phyloP scores from a whole-genome alignment of 2,329 filamentous ascomycete species.

The Fusarium beomiforme region DNA sequence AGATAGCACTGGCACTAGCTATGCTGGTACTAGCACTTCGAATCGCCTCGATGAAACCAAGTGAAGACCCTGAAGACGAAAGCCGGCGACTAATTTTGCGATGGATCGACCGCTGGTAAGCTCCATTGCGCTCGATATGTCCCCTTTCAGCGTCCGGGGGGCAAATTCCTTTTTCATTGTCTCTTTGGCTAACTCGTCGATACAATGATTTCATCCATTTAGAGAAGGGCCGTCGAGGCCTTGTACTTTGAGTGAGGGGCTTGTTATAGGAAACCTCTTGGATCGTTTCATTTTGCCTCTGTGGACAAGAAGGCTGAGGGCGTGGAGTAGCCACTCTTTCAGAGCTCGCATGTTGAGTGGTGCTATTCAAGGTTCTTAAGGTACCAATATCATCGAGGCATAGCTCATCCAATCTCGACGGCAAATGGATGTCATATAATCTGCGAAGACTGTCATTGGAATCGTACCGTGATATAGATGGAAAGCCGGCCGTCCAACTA shows the following conservation, averaged over 20 bases:
- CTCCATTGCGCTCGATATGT: slow-evolving; percentile 5
- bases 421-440: slow-evolving; percentile 48
- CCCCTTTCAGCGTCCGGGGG: background rate
- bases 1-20: slow-evolving; percentile 74
- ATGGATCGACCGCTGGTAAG: slow-evolving; percentile 5
- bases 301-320: slow-evolving; percentile 27
- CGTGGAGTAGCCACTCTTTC: background rate
- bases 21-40: slow-evolving; percentile 85
- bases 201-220: slow-evolving; percentile 79
- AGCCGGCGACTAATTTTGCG: slow-evolving; percentile 55
- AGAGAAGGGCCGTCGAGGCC: slow-evolving; percentile 64
- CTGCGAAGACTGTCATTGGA: background rate
- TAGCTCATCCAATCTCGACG: slow-evolving; percentile 35
- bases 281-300: slow-evolving; percentile 41
- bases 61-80: slow-evolving; percentile 78
- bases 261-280: slow-evolving; percentile 12
- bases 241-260: slow-evolving; percentile 14
- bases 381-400: slow-evolving; percentile 45
- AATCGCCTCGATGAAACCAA: slow-evolving; percentile 81
- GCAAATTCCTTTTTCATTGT: slow-evolving; percentile 45
- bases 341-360: slow-evolving; percentile 33
- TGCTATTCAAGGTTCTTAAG: slow-evolving; percentile 53
- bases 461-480: slow-evolving; percentile 6
- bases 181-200: slow-evolving; percentile 60
- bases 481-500: slow-evolving; percentile 47